Conservation (phyloP, 352 stramenopile genomes). For the Pythium chondricola region DNA sequence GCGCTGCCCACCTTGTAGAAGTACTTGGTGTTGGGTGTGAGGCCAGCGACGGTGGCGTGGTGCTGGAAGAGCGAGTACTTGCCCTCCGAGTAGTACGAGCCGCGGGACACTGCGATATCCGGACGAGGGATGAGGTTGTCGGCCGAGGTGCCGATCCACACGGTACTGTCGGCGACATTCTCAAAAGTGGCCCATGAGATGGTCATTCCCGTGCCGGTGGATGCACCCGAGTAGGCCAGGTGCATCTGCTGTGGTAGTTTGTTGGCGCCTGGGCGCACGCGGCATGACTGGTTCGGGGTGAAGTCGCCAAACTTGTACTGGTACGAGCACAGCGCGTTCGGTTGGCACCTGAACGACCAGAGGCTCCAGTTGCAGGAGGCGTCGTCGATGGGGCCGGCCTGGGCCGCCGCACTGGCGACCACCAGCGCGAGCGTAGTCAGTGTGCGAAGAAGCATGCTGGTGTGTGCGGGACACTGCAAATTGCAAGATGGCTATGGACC, state of each 20-base stretch:
- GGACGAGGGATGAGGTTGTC: slow-evolving; percentile 16
- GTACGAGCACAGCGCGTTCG: slow-evolving; percentile 3
- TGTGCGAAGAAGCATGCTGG: neutral
- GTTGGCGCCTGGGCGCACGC: slow-evolving; percentile 31
- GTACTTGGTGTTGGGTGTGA: slow-evolving; percentile 31
- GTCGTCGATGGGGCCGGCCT: neutral
- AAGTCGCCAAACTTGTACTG: slow-evolving; percentile 22
- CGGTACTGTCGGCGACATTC: slow-evolving; percentile 25
- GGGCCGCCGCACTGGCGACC: neutral
- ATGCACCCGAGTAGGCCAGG: slow-evolving; percentile 38
- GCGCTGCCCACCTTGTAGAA: slow-evolving; percentile 23
- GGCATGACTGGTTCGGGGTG: slow-evolving; percentile 38
- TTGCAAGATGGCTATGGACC: no score
- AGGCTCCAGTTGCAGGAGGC: neutral
- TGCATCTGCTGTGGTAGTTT: slow-evolving; percentile 55
- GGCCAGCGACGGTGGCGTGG: slow-evolving; percentile 27
- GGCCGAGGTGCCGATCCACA: slow-evolving; percentile 38
- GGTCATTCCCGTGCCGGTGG: slow-evolving; percentile 42
- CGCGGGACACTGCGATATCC: slow-evolving; percentile 17
- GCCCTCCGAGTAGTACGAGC: slow-evolving; percentile 45
- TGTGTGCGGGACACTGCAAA: no score
- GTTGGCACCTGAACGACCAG: neutral
- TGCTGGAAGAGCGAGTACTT: slow-evolving; percentile 41
- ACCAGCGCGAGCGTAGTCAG: neutral
- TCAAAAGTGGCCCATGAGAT: slow-evolving; percentile 57